Evolutionary conservation across 2,329 filamentous ascomycete genomes (phyloP), one percentile per base, ranked within the genome.

Genomic region (Trichothecium roseum): DNA sequence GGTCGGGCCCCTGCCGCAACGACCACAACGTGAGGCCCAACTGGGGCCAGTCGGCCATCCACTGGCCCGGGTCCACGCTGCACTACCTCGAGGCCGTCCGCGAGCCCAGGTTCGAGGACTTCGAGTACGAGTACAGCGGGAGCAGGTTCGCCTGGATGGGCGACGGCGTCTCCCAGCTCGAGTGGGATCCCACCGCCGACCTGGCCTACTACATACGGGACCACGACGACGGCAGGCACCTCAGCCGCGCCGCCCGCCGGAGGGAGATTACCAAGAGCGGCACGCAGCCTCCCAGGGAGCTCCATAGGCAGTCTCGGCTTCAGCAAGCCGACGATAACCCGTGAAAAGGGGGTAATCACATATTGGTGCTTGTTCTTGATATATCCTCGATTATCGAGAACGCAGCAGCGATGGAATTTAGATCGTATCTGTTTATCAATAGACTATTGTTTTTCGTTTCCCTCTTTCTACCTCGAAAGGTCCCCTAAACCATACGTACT

Each of bases 51-150:
- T 5, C 28, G 17, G 15, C 32, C 3, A 32, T 30, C 16, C n/a
- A 16, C 7, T 48, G 46, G 45, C 46, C 45, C 6, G 46, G 42
- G 2, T 59, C 52, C 13, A 62, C 63, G 5, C 49, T 72, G n/a
- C 66, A 71, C 46, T 68, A 64, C 41, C 60, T 70, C 31, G 63
- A 71, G 43, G 58, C 60, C 6, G 43, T 72, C 30, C 53, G 54
- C 37, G 59, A 69, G 31, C 47, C 63, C 1, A 52, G 66, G 0
- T 49, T 55, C 28, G 67, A 72, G 26, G 68, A 72, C 42, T 63
- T 60, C 48, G 58, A 68, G 6, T 46, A 68, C 17, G 55, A 39
- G 29, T 57, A 58, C 33, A 42, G 45, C 3, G 54, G 54, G 10
- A 64, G 63, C 43, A 37, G 53, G 4, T 59, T 65, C 36, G 41